Evolutionary conservation across 352 stramenopile genomes (phyloP).

Genomic region (Phytopythium mirpurense): DNA sequence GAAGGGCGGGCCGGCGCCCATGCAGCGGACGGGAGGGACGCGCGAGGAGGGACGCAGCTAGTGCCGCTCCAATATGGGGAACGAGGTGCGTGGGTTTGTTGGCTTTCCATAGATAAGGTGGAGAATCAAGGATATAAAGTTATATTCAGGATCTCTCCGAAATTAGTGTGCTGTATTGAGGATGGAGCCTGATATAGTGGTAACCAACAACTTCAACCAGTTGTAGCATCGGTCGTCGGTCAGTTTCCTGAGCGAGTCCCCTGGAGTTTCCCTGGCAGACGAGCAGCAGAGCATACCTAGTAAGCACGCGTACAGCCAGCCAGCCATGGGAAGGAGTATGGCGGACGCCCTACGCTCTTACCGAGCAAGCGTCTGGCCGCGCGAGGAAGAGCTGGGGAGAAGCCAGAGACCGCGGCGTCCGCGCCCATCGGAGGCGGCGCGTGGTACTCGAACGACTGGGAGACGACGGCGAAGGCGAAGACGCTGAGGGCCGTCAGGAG

Average conservation of each 20-base stretch:
- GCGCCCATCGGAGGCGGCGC: slow-evolving; percentile 35
- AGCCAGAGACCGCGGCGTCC: slow-evolving; percentile 45
- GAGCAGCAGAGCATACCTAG: neutral
- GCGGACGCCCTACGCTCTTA: too few species aligned
- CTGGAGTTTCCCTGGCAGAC: slow-evolving; percentile 5
- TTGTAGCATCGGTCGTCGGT: too few species aligned
- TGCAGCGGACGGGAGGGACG: neutral
- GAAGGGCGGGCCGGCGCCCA: neutral
- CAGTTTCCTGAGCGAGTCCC: neutral
- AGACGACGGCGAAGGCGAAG: slow-evolving; percentile 54
- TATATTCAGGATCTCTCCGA: neutral
- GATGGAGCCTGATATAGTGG: neutral
- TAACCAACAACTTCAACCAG: neutral
- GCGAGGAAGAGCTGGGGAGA: slow-evolving; percentile 56
- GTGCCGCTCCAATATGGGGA: neutral
- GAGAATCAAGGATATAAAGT: too few species aligned
- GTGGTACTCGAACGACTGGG: slow-evolving; percentile 81
- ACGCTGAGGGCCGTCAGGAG: slow-evolving; percentile 62
- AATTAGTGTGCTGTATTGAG: neutral
- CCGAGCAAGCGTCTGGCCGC: slow-evolving; percentile 31
- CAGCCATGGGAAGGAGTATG: neutral
- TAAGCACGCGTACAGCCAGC: neutral
- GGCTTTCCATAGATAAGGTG: too few species aligned
- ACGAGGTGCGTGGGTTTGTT: neutral
- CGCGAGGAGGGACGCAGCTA: neutral